Conservation (phyloP, 1,139 yeast species). For the Insectozyma bohioensis region DNA sequence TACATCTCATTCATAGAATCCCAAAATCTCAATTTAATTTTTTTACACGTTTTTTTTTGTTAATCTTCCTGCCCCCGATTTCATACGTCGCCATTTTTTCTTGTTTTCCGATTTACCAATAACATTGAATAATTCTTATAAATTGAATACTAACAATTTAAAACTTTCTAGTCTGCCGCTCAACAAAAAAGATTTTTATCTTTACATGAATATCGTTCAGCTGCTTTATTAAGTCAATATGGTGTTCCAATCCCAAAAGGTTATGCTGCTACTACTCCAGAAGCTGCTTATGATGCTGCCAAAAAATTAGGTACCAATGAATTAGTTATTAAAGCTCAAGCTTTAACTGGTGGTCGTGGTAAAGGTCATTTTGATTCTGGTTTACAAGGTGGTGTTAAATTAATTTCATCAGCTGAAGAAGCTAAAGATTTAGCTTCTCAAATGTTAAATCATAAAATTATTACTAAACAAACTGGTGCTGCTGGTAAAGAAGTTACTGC, state of each 20-base stretch:
- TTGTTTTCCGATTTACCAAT: too few species aligned
- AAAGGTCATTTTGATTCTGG: constrained; percentile 97
- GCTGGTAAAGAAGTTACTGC: constrained; percentile 97
- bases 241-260: constrained; percentile 94
- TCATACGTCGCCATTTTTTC: neutral
- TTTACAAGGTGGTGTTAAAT: constrained; percentile 93
- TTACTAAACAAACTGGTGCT: constrained; percentile 98
- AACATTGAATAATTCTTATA: neutral
- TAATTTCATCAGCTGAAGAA: constrained; percentile 82
- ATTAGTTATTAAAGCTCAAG: constrained; percentile 96
- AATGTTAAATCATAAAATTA: constrained; percentile 89
- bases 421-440: constrained; percentile 83
- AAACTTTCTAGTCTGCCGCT: constrained; percentile 18
- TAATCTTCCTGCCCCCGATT: too few species aligned
- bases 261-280: constrained; percentile 84
- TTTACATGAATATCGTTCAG: constrained; percentile 95
- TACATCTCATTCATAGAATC: too few species aligned
- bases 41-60: too few species aligned
- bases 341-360: constrained; percentile 99
- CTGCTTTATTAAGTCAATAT: constrained; percentile 76
- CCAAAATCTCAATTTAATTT: too few species aligned
- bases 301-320: constrained; percentile 64
- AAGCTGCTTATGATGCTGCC: constrained; percentile 84
- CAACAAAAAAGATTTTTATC: constrained; percentile 69
- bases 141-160: too few species aligned